Percentiles rank a stretch among this genome's conserved stretches.
Conservation (phyloP, 108 stramenopile genomes). For the Schizochytrium sp. region DNA sequence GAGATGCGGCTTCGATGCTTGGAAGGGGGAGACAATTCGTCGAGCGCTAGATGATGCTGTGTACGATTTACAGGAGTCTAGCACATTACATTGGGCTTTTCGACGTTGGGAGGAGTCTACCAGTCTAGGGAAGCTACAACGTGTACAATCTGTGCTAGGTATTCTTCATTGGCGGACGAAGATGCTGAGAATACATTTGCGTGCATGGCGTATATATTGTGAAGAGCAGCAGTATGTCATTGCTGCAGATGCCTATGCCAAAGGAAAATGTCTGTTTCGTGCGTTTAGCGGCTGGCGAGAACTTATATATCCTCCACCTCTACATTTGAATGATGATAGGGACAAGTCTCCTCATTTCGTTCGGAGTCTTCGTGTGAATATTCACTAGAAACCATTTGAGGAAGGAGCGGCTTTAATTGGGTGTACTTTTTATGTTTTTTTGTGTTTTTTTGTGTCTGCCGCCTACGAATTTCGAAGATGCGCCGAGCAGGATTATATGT, state of each 20-base stretch:
- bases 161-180: not conserved
- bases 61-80: not conserved
- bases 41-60: not conserved
- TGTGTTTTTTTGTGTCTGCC: too few relatives aligned
- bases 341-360: too few relatives aligned
- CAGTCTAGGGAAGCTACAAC: not conserved
- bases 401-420: too few relatives aligned
- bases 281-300: not conserved
- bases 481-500: too few relatives aligned
- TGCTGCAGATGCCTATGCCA: not conserved
- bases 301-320: not conserved
- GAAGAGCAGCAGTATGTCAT: not conserved
- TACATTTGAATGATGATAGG: too few relatives aligned
- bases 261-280: not conserved
- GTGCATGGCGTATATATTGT: not conserved
- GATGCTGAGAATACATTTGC: not conserved
- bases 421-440: too few relatives aligned
- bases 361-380: too few relatives aligned
- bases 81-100: not conserved
- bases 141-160: not conserved
- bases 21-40: not conserved
- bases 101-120: slow-evolving; percentile 20
- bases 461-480: too few relatives aligned
- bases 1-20: not conserved
- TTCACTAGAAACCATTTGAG: too few relatives aligned